Percentiles rank a stretch among this genome's conserved stretches.
Conservation (phyloP, 2,329 filamentous ascomycete genomes). For the Cercospora janseana region DNA sequence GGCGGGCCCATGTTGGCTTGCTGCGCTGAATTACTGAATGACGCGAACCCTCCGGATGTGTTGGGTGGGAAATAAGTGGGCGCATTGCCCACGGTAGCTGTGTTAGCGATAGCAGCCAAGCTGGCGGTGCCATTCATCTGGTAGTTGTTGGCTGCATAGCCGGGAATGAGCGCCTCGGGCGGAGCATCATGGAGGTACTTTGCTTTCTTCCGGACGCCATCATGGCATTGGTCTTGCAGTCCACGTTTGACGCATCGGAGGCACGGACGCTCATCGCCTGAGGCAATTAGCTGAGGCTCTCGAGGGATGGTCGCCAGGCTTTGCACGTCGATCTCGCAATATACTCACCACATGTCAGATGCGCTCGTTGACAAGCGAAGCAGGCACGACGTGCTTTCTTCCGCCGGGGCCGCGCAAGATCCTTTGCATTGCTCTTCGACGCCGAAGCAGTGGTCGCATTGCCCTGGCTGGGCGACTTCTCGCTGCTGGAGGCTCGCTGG, state of each 20-base stretch:
- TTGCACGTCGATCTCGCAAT: neutral
- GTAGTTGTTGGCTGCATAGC: constrained; percentile 69
- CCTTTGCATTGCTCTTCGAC: constrained; percentile 63
- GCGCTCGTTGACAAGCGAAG: constrained; percentile 93
- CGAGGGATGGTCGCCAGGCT: neutral
- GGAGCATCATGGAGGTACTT: constrained; percentile 98
- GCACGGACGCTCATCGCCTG: constrained; percentile 93
- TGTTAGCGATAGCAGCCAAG: constrained; percentile 25
- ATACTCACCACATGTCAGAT: constrained; percentile 93
- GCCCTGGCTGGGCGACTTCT: constrained; percentile 36
- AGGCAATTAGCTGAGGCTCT: constrained; percentile 18
- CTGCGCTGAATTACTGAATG: constrained; percentile 35
- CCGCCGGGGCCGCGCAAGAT: constrained; percentile 80
- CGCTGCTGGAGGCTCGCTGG: constrained; percentile 41
- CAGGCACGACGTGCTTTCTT: constrained; percentile 97
- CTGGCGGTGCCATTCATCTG: constrained; percentile 35
- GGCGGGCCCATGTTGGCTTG: constrained; percentile 43
- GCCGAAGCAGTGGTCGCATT: constrained; percentile 32
- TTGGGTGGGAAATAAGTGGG: constrained; percentile 47
- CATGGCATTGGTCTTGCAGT: constrained; percentile 85
- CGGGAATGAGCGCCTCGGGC: constrained; percentile 82
- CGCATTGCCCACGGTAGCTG: constrained; percentile 30
- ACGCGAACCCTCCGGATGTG: constrained; percentile 42
- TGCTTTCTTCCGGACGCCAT: constrained; percentile 96
- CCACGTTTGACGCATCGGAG: constrained; percentile 91